Evolutionary conservation across 179 eudicot species (phyloP), one percentile per base, ranked within the genome.

Genomic region (Carnegiea gigantea): DNA sequence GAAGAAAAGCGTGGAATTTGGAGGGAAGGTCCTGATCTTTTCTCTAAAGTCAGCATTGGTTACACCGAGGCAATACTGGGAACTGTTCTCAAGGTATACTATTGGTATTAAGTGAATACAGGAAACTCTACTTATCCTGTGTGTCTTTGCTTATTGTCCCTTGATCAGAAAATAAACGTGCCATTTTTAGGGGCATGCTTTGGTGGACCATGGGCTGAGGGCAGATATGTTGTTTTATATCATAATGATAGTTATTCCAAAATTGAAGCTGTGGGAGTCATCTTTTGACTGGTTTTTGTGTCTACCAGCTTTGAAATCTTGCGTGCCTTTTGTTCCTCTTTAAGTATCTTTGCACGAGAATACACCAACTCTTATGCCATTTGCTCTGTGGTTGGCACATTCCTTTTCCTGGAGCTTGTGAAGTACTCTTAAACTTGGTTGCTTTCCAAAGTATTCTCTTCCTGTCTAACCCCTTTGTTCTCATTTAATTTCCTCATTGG

Each of bases 51-150:
- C 78, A 90, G 75, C 70, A 79, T 93, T 84, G 90, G 89, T 87
- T 95, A 83, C 85, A 91, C 92, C 14, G 90, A 95, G 73, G 98
- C 98, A 77, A 95, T 95, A 80, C 82, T 93, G 44, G 98, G 98
- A 73, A 85, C 93, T 82, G 84, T 84, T 80, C 62, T 87, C 23
- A 88, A 89, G 98, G 98, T 95, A 90, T 79, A 59, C 38, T 78
- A 8, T 8, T 46, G 30, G 21, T 76, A 18, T 26, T 65, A 9
- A 26, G 64, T 17, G 24, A 33, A 26, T 72, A 11, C 9, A 1
- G 14, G 38, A 13, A 48, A 10, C 46, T 79, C 0, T 17, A 15
- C 62, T 36, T 51, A 17, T 17, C 46, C 62, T 57, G 9, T 70
- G n/a, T 70, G 30, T 59, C 44, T 40, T 28, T 49, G 38, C 26